These are phyloP conservation scores for Cronartium quercuum DNA, from an alignment of 1,284 basidiomycete genomes.

Conservation along the genomic window DNA sequence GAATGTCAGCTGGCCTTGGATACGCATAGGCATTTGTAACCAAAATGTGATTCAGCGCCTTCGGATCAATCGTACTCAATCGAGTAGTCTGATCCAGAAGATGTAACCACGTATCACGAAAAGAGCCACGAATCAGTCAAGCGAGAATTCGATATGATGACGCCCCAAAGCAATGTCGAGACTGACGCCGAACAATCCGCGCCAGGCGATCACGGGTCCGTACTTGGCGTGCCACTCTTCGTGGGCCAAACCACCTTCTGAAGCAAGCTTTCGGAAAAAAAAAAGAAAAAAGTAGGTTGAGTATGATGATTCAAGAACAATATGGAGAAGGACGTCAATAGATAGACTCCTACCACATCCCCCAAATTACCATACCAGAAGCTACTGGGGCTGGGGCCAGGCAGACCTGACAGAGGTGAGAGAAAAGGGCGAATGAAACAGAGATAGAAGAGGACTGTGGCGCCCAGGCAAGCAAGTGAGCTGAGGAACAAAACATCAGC, in stretches of 20 bases:
- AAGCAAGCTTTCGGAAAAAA: neutral
- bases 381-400: too few species aligned
- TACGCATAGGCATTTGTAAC: constrained; percentile 60
- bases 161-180: neutral
- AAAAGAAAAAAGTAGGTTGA: too few species aligned
- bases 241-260: neutral
- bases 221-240: neutral
- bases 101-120: neutral
- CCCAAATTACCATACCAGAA: neutral
- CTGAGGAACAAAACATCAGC: neutral
- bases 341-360: neutral
- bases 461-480: neutral
- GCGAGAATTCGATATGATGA: neutral
- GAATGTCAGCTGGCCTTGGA: constrained; percentile 62
- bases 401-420: neutral
- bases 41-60: constrained; percentile 58
- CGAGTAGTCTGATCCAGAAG: constrained; percentile 45
- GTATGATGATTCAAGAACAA: neutral
- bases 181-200: neutral
- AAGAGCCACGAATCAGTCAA: neutral
- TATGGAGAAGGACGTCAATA: neutral
- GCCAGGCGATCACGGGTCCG: neutral
- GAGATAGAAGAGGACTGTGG: neutral
- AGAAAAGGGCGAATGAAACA: neutral
- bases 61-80: constrained; percentile 60